Evolutionary conservation across 1,284 basidiomycete species (phyloP), one percentile per base, ranked within the genome.

Genomic region (Tylopilus sp.): DNA sequence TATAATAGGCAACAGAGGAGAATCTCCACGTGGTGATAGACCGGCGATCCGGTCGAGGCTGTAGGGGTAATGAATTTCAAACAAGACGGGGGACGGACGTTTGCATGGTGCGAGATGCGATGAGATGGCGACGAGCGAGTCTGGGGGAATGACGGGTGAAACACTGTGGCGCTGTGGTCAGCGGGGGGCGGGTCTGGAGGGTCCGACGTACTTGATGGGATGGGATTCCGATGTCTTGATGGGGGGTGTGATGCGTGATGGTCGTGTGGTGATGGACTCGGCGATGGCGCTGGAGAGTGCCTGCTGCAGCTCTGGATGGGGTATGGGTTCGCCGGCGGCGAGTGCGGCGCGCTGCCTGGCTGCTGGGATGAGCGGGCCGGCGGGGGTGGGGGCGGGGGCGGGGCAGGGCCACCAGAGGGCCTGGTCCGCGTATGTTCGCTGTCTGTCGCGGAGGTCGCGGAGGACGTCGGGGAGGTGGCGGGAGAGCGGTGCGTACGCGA

Each of bases 201-300:
- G 26, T 20, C 22, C 13, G 36, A 69, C 72, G 63, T 64, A 92
- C 89, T 92, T 90, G 66, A 94, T 89, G 4, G 92, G 92, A 70
- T 94, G 91, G 0, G 88, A 83, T 43, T 83, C 76, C 2, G 90
- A 92, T 0, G 92, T 94, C 66, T 92, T 92, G 55, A 85, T 56
- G 43, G 57, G 62, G 40, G 44, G 25, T 32, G 15, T 46, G 48
- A 46, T 58, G 37, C n/a, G n/a, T n/a, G n/a, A n/a, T 19, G 47
- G 32, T 32, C 17, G 36, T 10, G 24, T 20, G 28, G 52, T 1
- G 41, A 67, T 56, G 37, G 51, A 46, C 9, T 63, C 60, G 7
- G 65, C 63, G 37, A 67, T 54, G 4, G 65, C 67, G 13, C 43
- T 32, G 35, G 46, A 55, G 17, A 70, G 54, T 24, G 65, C 46